Conservation (phyloP, 2,329 filamentous ascomycete genomes). For the Microdochium nivale region DNA sequence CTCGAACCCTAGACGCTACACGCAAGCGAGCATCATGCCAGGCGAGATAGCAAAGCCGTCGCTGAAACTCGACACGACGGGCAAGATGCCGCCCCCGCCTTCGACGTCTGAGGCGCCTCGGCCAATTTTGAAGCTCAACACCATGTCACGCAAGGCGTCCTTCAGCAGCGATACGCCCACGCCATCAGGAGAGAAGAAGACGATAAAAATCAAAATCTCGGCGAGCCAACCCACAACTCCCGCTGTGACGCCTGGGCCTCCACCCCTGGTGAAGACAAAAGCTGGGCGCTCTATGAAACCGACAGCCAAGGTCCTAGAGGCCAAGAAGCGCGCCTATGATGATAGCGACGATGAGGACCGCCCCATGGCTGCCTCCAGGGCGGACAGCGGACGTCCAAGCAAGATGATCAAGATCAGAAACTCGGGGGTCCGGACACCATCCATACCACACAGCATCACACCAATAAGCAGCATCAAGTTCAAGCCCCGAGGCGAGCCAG, state of each 20-base stretch:
- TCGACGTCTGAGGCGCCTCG: conserved; percentile 15
- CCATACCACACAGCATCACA: conserved; percentile 24
- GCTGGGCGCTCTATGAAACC: conserved; percentile 52
- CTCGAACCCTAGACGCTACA: background rate
- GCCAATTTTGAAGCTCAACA: conserved; percentile 23
- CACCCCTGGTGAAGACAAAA: conserved; percentile 40
- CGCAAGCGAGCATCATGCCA: conserved; percentile 10
- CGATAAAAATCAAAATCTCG: conserved; percentile 31
- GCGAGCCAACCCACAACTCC: conserved; percentile 19
- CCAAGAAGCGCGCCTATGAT: conserved; percentile 53
- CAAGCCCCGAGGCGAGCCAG: conserved; percentile 59
- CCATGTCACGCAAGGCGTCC: conserved; percentile 15
- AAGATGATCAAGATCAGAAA: conserved; percentile 48
- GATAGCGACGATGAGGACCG: conserved; percentile 34
- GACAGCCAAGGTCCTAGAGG: conserved; percentile 45
- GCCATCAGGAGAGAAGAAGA: conserved; percentile 19
- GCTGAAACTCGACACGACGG: conserved; percentile 17
- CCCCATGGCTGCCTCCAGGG: conserved; percentile 21
- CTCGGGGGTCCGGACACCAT: conserved; percentile 18
- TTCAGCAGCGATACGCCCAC: conserved; percentile 15
- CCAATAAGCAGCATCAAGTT: conserved; percentile 36
- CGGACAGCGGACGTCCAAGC: conserved; percentile 23
- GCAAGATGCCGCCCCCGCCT: conserved; percentile 20
- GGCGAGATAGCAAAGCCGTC: conserved; percentile 16
- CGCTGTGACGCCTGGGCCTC: conserved; percentile 13